Evolutionary conservation across 1,284 basidiomycete species (phyloP).

Genomic region (Sparassis latifolia): DNA sequence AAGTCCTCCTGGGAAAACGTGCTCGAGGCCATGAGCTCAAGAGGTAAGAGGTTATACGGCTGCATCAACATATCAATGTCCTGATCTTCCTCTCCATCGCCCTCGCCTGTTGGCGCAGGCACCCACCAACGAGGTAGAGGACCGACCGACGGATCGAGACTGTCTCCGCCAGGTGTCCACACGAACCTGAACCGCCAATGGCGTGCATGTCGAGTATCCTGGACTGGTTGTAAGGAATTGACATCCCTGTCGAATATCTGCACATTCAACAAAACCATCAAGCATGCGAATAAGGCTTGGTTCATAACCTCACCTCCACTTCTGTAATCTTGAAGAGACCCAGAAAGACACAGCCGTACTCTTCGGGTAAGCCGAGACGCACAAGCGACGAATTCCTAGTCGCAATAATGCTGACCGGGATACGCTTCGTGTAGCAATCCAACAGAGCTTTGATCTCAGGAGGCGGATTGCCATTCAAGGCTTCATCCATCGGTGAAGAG

Average conservation of each 20-base stretch:
- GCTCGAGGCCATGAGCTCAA: conserved; percentile 20
- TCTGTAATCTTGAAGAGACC: conserved; percentile 14
- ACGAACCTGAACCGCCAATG: conserved; percentile 12
- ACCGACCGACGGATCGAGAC: background rate
- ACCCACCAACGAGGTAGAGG: conserved; percentile 14
- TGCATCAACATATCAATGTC: conserved; percentile 5
- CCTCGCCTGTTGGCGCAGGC: background rate
- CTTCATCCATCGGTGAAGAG: background rate
- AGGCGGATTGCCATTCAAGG: conserved; percentile 3
- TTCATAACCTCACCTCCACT: conserved; percentile 2
- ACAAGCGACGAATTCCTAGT: conserved; percentile 10
- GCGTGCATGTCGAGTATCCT: background rate
- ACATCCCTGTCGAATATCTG: background rate
- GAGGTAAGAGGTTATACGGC: conserved; percentile 28
- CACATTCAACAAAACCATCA: background rate
- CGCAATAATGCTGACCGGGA: conserved; percentile 12
- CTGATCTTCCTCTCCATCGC: background rate
- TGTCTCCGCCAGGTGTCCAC: conserved; percentile 17
- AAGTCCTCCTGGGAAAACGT: conserved; percentile 3
- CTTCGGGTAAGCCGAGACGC: conserved; percentile 8
- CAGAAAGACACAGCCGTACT: conserved; percentile 13
- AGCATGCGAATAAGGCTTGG: background rate
- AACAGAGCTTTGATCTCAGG: conserved; percentile 11
- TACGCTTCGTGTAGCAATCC: background rate
- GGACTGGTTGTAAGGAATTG: background rate